These are phyloP conservation scores for Grosmannia clavigera DNA, from an alignment of 2,329 filamentous ascomycete species.

Conservation along the genomic window DNA sequence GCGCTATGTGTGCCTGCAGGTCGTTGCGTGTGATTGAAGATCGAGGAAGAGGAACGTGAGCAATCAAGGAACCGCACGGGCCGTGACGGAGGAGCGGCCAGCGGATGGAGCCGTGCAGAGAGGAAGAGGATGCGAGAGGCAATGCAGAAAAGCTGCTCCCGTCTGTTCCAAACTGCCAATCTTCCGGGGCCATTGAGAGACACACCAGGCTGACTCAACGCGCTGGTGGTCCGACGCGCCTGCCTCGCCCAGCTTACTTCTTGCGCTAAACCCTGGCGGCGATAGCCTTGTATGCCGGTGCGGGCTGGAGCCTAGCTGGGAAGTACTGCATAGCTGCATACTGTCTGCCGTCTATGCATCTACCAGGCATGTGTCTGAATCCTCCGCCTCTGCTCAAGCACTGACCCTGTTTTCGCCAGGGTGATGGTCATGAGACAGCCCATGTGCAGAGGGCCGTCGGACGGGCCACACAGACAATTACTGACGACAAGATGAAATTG, in stretches of 20 bases:
- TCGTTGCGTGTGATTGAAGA: not conserved
- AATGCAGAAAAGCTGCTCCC: not conserved
- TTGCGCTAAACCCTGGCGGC: not conserved
- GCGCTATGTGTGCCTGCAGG: not conserved
- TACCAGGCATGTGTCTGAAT: not conserved
- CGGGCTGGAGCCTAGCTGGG: not conserved
- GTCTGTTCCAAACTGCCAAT: not conserved
- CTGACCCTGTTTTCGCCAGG: no score
- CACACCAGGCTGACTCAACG: not conserved
- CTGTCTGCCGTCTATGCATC: not conserved
- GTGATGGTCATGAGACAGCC: no score
- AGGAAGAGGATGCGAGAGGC: not conserved
- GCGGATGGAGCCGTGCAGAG: not conserved
- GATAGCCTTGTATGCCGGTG: not conserved
- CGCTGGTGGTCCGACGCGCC: constrained; percentile 1
- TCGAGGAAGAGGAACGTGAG: not conserved
- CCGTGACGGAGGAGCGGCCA: not conserved
- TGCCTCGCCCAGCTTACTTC: not conserved
- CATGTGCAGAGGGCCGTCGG: no score
- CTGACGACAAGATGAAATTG: not conserved
- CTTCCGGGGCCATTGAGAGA: not conserved
- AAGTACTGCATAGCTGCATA: not conserved
- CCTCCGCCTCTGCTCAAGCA: no score
- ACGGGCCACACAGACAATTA: not conserved
- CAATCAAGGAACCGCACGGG: not conserved